A percentile compares a stretch with the other conserved stretches of the same genome.
Conservation (phyloP, 306 rosid species). For the Dalbergia oliveri region DNA sequence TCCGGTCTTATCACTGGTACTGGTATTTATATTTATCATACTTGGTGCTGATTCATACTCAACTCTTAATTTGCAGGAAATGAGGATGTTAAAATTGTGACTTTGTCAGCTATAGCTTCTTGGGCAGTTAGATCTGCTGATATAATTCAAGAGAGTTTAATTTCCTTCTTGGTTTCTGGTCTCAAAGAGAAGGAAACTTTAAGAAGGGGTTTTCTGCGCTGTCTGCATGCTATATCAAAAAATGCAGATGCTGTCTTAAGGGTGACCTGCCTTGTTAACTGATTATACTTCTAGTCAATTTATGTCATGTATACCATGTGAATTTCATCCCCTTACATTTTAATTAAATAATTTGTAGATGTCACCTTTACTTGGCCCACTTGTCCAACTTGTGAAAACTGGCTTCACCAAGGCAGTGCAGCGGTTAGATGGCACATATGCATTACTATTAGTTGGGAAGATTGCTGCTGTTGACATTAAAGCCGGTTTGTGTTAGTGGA, state of each 20-base stretch:
- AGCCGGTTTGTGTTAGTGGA: slow-evolving; percentile 71
- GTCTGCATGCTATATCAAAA: slow-evolving; percentile 70
- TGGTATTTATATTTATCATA: slow-evolving; percentile 14
- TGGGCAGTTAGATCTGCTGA: slow-evolving; percentile 86
- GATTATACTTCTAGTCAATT: slow-evolving; percentile 45
- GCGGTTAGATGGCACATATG: slow-evolving; percentile 96
- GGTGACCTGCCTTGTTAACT: slow-evolving; percentile 56
- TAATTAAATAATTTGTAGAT: slow-evolving; percentile 58
- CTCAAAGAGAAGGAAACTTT: slow-evolving; percentile 94
- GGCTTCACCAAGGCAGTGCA: slow-evolving; percentile 94
- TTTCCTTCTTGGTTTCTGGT: slow-evolving; percentile 82
- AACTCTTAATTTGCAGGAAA: slow-evolving; percentile 69
- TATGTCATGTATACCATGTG: slow-evolving; percentile 25
- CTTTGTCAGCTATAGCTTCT: slow-evolving; percentile 74
- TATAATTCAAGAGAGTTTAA: slow-evolving; percentile 62
- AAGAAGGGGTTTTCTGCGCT: slow-evolving; percentile 86
- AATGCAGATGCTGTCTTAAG: slow-evolving; percentile 68
- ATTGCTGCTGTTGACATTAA: slow-evolving; percentile 90
- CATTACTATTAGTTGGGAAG: slow-evolving; percentile 82
- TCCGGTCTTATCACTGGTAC: slow-evolving; percentile 6
- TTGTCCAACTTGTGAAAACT: slow-evolving; percentile 90
- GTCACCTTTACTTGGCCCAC: slow-evolving; percentile 72
- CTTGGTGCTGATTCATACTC: slow-evolving; percentile 36
- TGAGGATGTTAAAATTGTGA: slow-evolving; percentile 88
- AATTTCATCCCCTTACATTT: slow-evolving; percentile 40